Evolutionary conservation across 768 basidiomycete genomes (phyloP), one percentile per base, ranked within the genome.

Genomic region (Pulveroboletus sp.): DNA sequence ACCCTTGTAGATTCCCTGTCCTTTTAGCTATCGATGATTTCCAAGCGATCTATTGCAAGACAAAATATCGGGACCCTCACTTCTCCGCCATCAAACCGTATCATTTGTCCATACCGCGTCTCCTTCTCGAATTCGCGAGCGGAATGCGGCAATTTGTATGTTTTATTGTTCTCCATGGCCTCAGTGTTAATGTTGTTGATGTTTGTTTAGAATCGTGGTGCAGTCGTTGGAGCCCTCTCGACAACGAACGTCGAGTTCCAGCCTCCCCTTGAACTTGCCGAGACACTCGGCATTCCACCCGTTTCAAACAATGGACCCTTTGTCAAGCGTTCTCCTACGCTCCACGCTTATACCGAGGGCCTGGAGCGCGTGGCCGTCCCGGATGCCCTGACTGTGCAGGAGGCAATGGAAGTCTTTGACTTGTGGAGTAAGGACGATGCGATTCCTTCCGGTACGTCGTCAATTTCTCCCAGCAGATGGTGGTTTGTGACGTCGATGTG

Each of bases 21-120:
- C 63, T 97, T 6, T 70, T 94, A 25, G 93, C 92, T 0, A 73
- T 94, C 1, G 94, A 97, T 55, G 93, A 95, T 57, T 82, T 90
- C 64, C 94, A 95, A 64, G 77, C 90, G 0, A 66, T 97, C 21
- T 92, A 89, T 59, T 73, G 78, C 61, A 71, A 68, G 37, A 80
- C 86, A 0, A 61, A 70, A 23, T 94, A 94, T 69, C 79, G 82
- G 21, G 84, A 90, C 48, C 87, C 87, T 12, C 81, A 84, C 36
- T 90, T 83, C 67, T 71, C 73, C 7, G 60, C 72, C 10, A 81
- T 95, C 45, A 79, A 84, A 48, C 73, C 90, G 0, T 88, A 85
- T 57, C 87, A 94, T 57, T 73, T 97, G 6, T 84, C 88, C 4
- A 67, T 90, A 27, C 92, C 92, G 2, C 77, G 90, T 10, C 63